Base-by-base conservation (phyloP, 1,284 basidiomycete genomes). In the Sutorius eximius region DNA sequence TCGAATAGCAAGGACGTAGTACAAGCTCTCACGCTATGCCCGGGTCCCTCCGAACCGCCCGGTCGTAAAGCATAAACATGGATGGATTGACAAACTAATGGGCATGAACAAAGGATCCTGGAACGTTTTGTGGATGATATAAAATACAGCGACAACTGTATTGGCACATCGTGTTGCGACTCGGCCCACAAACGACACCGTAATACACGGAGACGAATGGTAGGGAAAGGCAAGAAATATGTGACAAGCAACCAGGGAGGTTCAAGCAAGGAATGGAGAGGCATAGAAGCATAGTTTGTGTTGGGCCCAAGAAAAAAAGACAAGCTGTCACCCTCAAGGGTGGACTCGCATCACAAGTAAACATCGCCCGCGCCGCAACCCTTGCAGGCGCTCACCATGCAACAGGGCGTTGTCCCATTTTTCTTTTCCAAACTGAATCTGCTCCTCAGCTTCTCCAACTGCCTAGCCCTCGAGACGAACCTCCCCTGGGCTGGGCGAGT, bases 401-500 rank as follows among this genome's bases (percentile, higher is more conserved):
- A 62, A 65, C 62, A 67, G 61, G 64, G 64, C 65, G 46, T 59
- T 61, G 51, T 64, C 54, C 56, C 64, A 45, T 60, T 70, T 64
- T 64, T 77, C 75, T 59, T 68, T 66, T 77, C 74, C 43, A 72
- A 66, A 59, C 78, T 75, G 66, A 89, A 70, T 59, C 82, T 78
- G 41, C 69, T 62, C 65, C 75, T 77, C 61, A 89, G 71, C 68
- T 79, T 83, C 63, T 80, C 78, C 61, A 89, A 68, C 66, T 90
- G 87, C 60, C 73, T 79, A 62, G 84, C 78, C 64, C 80, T 84
- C 20, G 83, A 77, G 46, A 87, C 81, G 63, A 75, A 86, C 45
- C 69, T 71, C 74, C 62, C 59, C 65, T 70, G 59, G 53, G 59
- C 47, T 36, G 55, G 32, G 58, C 55, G 45, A 51, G 43, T 56